Conservation (phyloP, 2,329 filamentous ascomycete species). For the Phoma sp. region DNA sequence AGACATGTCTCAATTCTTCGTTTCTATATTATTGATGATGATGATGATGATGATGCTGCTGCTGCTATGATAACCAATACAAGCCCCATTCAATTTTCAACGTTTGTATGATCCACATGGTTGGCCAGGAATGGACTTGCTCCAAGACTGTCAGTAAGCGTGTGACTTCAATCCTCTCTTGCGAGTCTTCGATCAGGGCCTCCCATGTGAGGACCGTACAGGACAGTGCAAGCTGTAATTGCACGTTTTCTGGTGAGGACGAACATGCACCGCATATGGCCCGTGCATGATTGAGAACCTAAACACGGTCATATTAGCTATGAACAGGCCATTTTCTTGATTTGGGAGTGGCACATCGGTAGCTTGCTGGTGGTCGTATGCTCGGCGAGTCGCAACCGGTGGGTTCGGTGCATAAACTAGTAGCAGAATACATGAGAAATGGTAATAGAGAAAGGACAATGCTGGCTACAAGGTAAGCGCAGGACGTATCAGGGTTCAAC, state of each 20-base stretch:
- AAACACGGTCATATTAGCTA: no score
- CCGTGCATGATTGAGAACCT: constrained; percentile 36
- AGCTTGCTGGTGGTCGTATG: no score
- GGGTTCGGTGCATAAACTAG: constrained; percentile 37
- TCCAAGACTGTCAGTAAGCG: constrained; percentile 32
- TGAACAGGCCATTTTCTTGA: no score
- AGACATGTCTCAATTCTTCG: no score
- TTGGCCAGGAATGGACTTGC: constrained; percentile 37
- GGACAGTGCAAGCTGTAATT: constrained; percentile 30
- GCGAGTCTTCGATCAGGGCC: constrained; percentile 25
- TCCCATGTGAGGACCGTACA: constrained; percentile 39
- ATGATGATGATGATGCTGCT: no score
- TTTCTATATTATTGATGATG: no score
- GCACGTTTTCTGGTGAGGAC: constrained; percentile 31
- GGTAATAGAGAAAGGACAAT: constrained; percentile 34
- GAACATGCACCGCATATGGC: constrained; percentile 36
- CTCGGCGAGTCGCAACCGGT: no score
- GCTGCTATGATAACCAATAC: no score
- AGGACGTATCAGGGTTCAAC: no score
- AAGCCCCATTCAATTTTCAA: constrained; percentile 38
- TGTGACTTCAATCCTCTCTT: constrained; percentile 31
- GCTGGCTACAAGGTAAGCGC: no score
- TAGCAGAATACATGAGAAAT: constrained; percentile 41
- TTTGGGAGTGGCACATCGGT: no score
- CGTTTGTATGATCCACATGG: constrained; percentile 39